Evolutionary conservation across 148 eudicot genomes (phyloP).

Genomic region (Beta vulgaris): DNA sequence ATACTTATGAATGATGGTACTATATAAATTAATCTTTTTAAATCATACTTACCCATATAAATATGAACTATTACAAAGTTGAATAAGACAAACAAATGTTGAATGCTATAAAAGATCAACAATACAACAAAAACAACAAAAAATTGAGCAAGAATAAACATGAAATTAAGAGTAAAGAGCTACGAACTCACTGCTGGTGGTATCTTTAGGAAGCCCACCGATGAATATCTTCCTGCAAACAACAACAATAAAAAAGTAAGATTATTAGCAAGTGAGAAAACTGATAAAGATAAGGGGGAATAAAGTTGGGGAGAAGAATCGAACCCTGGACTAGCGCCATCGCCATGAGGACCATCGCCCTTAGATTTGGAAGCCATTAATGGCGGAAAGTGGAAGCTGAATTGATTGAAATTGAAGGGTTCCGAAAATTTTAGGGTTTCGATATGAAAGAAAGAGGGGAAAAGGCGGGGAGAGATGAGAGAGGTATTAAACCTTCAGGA

Average conservation of each 20-base stretch:
- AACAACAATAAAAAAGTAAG: neutral
- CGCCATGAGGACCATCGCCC: conserved; percentile 37
- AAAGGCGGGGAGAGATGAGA: neutral
- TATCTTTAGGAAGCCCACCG: conserved; percentile 70
- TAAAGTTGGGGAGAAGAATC: neutral
- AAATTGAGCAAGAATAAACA: neutral
- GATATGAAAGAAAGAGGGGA: neutral
- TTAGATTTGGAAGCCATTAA: conserved; percentile 43
- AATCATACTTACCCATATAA: too few species aligned
- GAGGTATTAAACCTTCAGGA: too few species aligned
- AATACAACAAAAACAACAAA: too few species aligned
- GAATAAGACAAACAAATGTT: too few species aligned
- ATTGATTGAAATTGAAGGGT: neutral
- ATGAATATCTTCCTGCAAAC: conserved; percentile 58
- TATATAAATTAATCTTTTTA: too few species aligned
- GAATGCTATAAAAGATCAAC: too few species aligned
- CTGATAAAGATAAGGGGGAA: too few species aligned
- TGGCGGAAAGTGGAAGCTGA: neutral
- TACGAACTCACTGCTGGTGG: conserved; percentile 40
- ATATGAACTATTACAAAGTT: too few species aligned
- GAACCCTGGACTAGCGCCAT: conserved; percentile 75
- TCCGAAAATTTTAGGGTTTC: neutral
- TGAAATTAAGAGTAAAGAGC: neutral
- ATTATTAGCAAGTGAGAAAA: too few species aligned
- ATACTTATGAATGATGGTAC: too few species aligned